These are phyloP conservation scores for Loxodes magnus DNA, from an alignment of 73 alveolate genomes.

Conservation along the genomic window DNA sequence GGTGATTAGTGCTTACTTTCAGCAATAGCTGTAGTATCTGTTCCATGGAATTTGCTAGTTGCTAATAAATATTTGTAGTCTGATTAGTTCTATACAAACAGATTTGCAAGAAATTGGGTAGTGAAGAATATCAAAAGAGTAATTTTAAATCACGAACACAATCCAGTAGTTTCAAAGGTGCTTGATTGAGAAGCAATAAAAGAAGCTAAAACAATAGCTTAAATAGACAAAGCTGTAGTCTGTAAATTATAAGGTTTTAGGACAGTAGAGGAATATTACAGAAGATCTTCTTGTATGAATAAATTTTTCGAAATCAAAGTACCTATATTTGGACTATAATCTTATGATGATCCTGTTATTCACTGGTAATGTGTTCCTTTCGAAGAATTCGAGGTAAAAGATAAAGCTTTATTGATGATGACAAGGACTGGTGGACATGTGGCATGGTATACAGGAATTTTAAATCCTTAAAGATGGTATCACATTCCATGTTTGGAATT, in stretches of 20 bases:
- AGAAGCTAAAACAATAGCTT: not conserved
- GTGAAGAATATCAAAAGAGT: not conserved
- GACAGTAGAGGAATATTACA: constrained; percentile 17
- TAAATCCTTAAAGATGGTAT: constrained; percentile 18
- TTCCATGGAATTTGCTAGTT: not conserved
- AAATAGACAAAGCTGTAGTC: not conserved
- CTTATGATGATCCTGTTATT: constrained; percentile 15
- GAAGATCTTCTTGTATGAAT: not conserved
- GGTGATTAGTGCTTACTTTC: not conserved
- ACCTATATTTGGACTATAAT: constrained; percentile 9
- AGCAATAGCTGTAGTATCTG: constrained; percentile 3
- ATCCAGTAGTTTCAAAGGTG: not conserved
- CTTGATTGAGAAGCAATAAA: not conserved
- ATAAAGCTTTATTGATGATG: not conserved
- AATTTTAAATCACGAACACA: no score
- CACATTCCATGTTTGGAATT: constrained; percentile 15
- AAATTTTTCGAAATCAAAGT: not conserved
- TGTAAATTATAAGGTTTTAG: constrained; percentile 7
- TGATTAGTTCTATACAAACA: no score
- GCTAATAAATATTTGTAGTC: no score
- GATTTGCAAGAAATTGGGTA: no score
- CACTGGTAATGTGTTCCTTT: not conserved
- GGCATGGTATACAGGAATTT: constrained; percentile 17
- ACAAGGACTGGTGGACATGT: constrained; percentile 26
- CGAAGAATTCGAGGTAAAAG: constrained; percentile 1